Evolutionary conservation across 176 grass and related monocot species (phyloP), one percentile per base, ranked within the genome.

Genomic region (Metroxylon sagu): DNA sequence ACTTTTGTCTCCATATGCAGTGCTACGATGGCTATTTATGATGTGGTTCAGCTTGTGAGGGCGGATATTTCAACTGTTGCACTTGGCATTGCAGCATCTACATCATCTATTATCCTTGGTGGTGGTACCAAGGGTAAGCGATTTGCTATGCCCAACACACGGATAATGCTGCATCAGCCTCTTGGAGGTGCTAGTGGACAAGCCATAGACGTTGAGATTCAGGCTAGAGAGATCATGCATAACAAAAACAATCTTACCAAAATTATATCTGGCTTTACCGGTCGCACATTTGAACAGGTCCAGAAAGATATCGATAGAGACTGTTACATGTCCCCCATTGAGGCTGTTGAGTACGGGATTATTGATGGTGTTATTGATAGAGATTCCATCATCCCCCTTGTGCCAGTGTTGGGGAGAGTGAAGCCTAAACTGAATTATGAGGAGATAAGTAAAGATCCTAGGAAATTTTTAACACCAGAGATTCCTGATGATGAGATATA

Each of bases 71-170:
- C 86, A 43, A 97, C 93, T 48, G 60, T 97, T 59, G 87, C 78
- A 52, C 29, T 97, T 69, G 93, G 93, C 54, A 71, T 84, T 66
- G 80, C 87, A 61, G 83, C 83, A 66, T 88, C 92, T 14, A 97
- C 86, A 7, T 75, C 87, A 15, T 81, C 92, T 50, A 74, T 97
- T 63, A 88, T 97, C 75, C 92, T 97, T 21, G 91, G 92, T 64
- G 75, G 81, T 65, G 92, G 92, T 49, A 82, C 83, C 23, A 86
- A 85, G 72, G 92, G 92, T 59, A 90, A 90, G 70, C 84, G 92
- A 56, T 77, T 97, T 4, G 83, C 92, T n/a, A 88, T 97, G 92
- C 92, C 92, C 54, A 97, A 97, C 74, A 79, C 92, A 43, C 82
- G 92, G 25, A 88, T 97, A 53, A 91, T 97, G 92, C 73, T 97